Percentiles rank a stretch among this genome's conserved stretches.
These are phyloP conservation scores for Cystobasidium onofrii DNA, from an alignment of 768 basidiomycete species.

Conservation along the genomic window DNA sequence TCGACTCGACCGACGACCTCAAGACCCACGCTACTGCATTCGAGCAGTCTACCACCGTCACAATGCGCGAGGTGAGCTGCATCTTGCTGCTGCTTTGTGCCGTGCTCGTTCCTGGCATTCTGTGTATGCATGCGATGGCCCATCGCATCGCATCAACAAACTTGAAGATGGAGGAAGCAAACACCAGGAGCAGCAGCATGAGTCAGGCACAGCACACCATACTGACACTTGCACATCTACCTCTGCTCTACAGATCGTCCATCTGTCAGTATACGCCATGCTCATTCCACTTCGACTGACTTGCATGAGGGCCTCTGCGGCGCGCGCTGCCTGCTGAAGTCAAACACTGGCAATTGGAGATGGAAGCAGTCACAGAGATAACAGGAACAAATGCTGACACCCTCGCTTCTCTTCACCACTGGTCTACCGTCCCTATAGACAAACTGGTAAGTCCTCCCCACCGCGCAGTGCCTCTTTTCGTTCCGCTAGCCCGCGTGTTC, in stretches of 20 bases:
- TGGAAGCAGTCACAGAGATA: neutral
- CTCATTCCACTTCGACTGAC: neutral
- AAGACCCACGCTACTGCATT: neutral
- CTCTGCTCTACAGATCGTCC: conserved; percentile 14
- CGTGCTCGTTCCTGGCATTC: neutral
- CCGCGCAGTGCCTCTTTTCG: neutral
- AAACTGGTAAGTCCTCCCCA: neutral
- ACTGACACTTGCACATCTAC: conserved; percentile 1
- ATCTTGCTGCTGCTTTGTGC: neutral
- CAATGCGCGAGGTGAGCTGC: conserved; percentile 19
- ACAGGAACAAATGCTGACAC: neutral
- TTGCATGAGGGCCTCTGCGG: neutral
- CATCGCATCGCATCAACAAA: conserved; percentile 1
- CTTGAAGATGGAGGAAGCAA: conserved; percentile 2
- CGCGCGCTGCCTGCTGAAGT: neutral
- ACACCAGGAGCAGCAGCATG: neutral
- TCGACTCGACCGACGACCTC: neutral
- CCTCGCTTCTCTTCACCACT: neutral
- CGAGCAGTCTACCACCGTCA: neutral
- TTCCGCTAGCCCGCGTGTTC: neutral
- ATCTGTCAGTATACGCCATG: conserved; percentile 15
- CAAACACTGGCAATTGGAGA: neutral
- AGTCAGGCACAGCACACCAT: neutral
- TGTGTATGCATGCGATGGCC: neutral
- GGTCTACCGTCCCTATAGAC: neutral